Base-by-base conservation (phyloP, 2,329 filamentous ascomycete genomes). In the Fusarium illudens region DNA sequence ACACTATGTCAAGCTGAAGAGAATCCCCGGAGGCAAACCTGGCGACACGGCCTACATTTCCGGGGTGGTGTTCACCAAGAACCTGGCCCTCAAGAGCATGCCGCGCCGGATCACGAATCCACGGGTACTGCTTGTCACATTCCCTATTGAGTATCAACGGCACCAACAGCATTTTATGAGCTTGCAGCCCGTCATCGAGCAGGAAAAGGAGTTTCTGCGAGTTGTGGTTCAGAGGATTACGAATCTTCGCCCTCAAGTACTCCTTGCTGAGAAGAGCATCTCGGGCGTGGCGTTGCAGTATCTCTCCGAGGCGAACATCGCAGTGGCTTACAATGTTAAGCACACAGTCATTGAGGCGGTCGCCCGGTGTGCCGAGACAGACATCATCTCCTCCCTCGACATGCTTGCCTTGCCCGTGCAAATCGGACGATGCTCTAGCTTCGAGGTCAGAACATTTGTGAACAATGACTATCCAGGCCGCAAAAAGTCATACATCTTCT, bases 1-100 rank as follows among this genome's bases (percentile, higher is more conserved):
- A 4, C 94, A 98, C 76, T 99, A 97, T 75, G 93, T 99, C 66
- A 99, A 99, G 77, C 81, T 99, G 29, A 99, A 99, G 77, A 97
- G 96, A 76, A 96, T 99, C 12, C 92, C 94, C 0, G 95, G 96
- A 15, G 95, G 94, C 15, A 91, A 87, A 67, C 94, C 95, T 17
- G 90, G 92, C 22, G 95, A 99, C 78, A 98, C 95, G 7, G 90
- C 91, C n/a, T 99, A 99, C 77, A 91, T 98, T 15, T 97, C 96
- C 10, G 96, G 96, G 1, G 90, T 99, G 9, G 94, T 99, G 2
- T 99, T 99, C 77, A 96, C 94, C 12, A 99, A 99, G 77, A 99
- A 99, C 68, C 83, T 99, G 52, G 96, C 96, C 0, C 82, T 98
- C 54, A 99, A 99, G 77, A 97, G 92, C 78, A 99, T 99, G 96